These are phyloP conservation scores for Triticum aestivum DNA, from an alignment of 176 grass and related monocot genomes.

Conservation along the genomic window DNA sequence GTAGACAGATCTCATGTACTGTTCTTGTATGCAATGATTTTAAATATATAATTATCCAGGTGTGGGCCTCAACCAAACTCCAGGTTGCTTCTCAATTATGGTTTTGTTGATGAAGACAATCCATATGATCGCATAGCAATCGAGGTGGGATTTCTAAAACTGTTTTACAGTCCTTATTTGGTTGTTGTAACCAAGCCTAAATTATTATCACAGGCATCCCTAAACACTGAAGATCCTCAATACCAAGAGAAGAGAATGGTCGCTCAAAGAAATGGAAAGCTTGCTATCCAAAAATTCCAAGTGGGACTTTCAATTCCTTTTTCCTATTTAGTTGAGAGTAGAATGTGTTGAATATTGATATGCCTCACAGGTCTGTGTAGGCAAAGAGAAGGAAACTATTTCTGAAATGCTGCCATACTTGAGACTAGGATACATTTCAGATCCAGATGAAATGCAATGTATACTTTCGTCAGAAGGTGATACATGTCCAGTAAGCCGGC, in stretches of 20 bases:
- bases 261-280: conserved; percentile 94
- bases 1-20: conserved; percentile 1
- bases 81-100: conserved; percentile 94
- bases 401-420: conserved; percentile 89
- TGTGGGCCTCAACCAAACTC: conserved; percentile 98
- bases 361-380: conserved; percentile 59
- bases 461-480: conserved; percentile 89
- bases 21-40: conserved; percentile 30
- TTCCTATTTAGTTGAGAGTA: conserved; percentile 22
- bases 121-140: conserved; percentile 85
- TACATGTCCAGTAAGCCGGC: conserved; percentile 76
- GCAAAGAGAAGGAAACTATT: conserved; percentile 91
- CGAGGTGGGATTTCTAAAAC: conserved; percentile 56
- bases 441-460: conserved; percentile 87
- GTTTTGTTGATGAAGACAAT: conserved; percentile 99
- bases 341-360: conserved; percentile 34
- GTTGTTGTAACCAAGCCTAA: conserved; percentile 30
- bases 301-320: conserved; percentile 41
- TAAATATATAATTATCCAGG: conserved; percentile 67
- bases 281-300: conserved; percentile 91
- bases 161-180: background rate
- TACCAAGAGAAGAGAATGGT: conserved; percentile 99
- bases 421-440: conserved; percentile 90
- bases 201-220: conserved; percentile 67
- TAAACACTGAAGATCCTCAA: conserved; percentile 97